Conservation (phyloP, 129 eudicot genomes). For the Arctium minus region DNA sequence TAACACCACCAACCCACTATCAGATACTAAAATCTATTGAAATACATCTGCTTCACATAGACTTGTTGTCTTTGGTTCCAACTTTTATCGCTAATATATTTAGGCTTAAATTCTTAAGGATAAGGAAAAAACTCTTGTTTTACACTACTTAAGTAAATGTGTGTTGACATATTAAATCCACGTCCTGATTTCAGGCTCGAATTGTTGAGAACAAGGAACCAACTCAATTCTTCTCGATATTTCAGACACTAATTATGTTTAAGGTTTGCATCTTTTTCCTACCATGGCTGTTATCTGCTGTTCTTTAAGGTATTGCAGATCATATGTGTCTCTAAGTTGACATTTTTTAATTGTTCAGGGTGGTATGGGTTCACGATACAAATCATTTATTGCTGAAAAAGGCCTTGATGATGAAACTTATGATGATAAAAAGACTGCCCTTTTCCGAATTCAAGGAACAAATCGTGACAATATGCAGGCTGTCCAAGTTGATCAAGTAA, state of each 20-base stretch:
- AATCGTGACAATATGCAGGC: constrained; percentile 51
- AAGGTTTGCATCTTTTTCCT: constrained; percentile 31
- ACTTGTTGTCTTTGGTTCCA: no score
- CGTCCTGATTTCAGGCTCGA: constrained; percentile 38
- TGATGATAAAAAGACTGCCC: constrained; percentile 41
- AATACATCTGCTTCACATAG: no score
- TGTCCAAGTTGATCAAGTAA: constrained; percentile 54
- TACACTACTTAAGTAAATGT: background rate
- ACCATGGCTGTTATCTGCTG: background rate
- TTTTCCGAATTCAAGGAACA: constrained; percentile 55
- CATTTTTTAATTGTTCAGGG: constrained; percentile 28
- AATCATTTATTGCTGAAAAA: constrained; percentile 31
- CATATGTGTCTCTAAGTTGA: constrained; percentile 17
- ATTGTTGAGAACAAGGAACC: constrained; percentile 52
- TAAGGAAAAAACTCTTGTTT: background rate
- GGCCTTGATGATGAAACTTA: constrained; percentile 48
- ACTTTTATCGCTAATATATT: no score
- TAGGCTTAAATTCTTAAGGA: no score
- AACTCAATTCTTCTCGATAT: constrained; percentile 39
- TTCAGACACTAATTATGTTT: constrained; percentile 35
- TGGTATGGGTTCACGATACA: constrained; percentile 47
- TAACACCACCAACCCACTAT: no score
- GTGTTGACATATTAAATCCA: background rate
- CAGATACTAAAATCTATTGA: no score
- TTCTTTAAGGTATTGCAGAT: background rate